Evolutionary conservation across 2,329 filamentous ascomycete genomes (phyloP), one percentile per base, ranked within the genome.

Genomic region (Pestalotiopsis sp.): DNA sequence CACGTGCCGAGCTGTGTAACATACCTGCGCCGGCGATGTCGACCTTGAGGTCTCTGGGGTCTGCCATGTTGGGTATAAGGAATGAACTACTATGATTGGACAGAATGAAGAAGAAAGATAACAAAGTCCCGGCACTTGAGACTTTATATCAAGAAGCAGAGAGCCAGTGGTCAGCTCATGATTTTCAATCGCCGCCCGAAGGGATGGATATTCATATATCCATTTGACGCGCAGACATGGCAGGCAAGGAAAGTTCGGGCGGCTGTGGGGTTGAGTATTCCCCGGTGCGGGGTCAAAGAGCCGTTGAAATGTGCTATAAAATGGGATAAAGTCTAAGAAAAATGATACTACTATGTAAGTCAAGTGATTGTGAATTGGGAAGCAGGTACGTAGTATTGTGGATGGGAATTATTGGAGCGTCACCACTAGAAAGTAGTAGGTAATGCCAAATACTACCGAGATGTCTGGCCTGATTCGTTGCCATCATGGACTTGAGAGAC

Each of bases 11-110:
- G 66, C 64, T 38, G 58, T 36, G 12, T 36, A 38, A 45, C 75
- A 75, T 79, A 85, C 84, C 86, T 31, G 86, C 86, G 76, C 86
- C 76, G 68, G 86, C 74, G 73, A 86, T 77, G 76, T 84, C 79
- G 76, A 85, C 78, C 67, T 81, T 80, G 66, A 81, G 69, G 58
- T 81, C 78, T 66, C 72, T 78, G 38, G 72, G 73, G 71, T 78
- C 75, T 27, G 75, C 70, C 77, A 80, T 80, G 60, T n/a, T 57
- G 62, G 39, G n/a, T 27, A 59, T 57, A 25, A 49, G 27, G 4
- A 31, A 45, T 31, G 56, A 9, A 14, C 13, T 13, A 9, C 12
- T 12, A 31, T 39, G 4, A 31, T 25, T 64, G 39, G 7, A 17
- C n/a, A 11, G 17, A 52, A 39, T 23, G 25, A 25, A 14, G 38